A percentile compares a stretch with the other conserved stretches of the same genome.
phyloP scores from a whole-genome alignment of 2,329 filamentous ascomycete species.

The Colletotrichum sidae region DNA sequence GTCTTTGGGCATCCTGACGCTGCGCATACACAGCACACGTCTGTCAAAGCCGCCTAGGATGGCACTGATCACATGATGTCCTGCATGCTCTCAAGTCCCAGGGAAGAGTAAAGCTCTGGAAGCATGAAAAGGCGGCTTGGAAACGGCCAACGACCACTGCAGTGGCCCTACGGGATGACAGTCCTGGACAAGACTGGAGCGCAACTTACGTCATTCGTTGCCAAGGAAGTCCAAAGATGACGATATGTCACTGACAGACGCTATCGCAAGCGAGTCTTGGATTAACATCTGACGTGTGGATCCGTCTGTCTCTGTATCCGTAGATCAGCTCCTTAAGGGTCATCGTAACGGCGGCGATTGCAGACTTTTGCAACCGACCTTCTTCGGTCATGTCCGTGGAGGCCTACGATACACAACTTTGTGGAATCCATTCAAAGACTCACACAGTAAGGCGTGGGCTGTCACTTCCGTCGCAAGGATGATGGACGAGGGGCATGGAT shows the following conservation, averaged over 20 bases:
- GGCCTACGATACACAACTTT: no score
- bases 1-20: slow-evolving; percentile 7
- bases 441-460: slow-evolving; percentile 1
- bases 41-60: slow-evolving; percentile 6
- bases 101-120: slow-evolving; percentile 9
- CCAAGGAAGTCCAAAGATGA: neutral
- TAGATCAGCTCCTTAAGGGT: no score
- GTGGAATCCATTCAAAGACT: no score
- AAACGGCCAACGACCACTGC: neutral
- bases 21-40: neutral
- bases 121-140: neutral
- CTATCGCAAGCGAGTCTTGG: no score
- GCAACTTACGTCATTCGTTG: slow-evolving; percentile 12
- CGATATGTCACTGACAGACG: no score
- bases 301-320: no score
- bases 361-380: no score
- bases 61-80: slow-evolving; percentile 10
- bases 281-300: no score
- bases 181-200: no score
- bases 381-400: no score
- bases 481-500: slow-evolving; percentile 19
- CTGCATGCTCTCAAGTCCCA: neutral
- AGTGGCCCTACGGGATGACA: slow-evolving; percentile 8
- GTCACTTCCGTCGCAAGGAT: slow-evolving; percentile 15
- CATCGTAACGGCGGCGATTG: no score